phyloP scores from a whole-genome alignment of 345 rosid genomes.

The Carallia pectinifolia region DNA sequence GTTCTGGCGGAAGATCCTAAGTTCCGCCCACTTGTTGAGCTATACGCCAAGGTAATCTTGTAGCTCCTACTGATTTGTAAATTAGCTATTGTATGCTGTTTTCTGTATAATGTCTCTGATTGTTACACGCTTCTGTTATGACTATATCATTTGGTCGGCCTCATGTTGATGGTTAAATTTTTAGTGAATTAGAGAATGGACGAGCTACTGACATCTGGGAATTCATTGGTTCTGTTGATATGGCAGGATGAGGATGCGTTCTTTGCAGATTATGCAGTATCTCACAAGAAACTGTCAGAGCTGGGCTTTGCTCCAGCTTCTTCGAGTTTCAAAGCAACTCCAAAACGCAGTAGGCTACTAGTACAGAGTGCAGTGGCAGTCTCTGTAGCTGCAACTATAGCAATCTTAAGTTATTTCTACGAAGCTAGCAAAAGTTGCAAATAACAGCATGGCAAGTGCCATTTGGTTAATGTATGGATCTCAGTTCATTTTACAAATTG shows the following conservation, averaged over 20 bases:
- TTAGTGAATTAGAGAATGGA: too few species aligned
- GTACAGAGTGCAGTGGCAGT: conserved; percentile 33
- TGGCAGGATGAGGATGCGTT: conserved; percentile 78
- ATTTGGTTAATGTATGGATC: too few species aligned
- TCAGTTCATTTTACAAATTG: too few species aligned
- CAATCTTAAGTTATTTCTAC: conserved; percentile 39
- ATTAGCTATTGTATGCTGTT: not conserved
- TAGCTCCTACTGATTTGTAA: not conserved
- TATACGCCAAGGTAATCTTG: conserved; percentile 59
- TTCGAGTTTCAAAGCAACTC: conserved; percentile 13
- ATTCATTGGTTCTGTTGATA: not conserved
- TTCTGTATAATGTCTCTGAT: not conserved
- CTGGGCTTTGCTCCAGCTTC: conserved; percentile 51
- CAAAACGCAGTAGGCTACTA: conserved; percentile 15
- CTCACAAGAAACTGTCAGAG: conserved; percentile 90
- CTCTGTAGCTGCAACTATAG: conserved; percentile 43
- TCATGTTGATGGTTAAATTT: too few species aligned
- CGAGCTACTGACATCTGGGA: too few species aligned
- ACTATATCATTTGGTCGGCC: too few species aligned
- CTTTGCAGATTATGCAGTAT: conserved; percentile 63
- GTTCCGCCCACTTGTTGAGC: conserved; percentile 49
- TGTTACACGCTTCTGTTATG: too few species aligned
- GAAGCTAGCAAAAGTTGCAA: conserved; percentile 41
- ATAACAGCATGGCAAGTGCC: conserved; percentile 14
- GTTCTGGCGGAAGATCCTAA: conserved; percentile 56